Base-by-base conservation (phyloP, 1,139 yeast genomes). In the Magnusiomyces ingens region DNA sequence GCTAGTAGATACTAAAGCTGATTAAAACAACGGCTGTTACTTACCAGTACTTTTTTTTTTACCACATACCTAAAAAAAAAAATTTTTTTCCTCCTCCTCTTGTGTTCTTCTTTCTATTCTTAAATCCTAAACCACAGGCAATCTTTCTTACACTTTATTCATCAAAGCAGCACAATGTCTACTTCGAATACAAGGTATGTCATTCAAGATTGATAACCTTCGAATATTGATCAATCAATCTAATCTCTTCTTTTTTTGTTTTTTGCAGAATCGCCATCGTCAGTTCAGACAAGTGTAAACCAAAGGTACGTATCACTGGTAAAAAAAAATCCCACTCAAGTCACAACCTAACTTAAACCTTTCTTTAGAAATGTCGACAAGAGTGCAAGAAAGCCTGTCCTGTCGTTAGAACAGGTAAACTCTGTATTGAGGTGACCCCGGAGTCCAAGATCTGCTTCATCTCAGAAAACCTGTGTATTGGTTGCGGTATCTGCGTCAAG, bases 401-500 rank as follows among this genome's bases (percentile, higher is more conserved):
- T 2, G 99, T 93, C 45, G 98, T 91, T 55, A 85, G 94, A 69
- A 91, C 99, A 1, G 99, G 99, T 56, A 93, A 91, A 71, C 80
- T 91, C 59, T 93, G 99, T 84, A 93, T 93, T 66, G 99, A 93
- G 73, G 99, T 93, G 49, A 75, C 89, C 0, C 96, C 98, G 57
- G 79, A 85, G 32, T 83, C 88, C 57, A 93, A 93, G 70, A 89
- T 93, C 67, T 96, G 98, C 22, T 93, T 91, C 70, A 88, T 93
- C 59, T 88, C 96, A n/a, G 99, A 93, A 71, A 87, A 77, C 45
- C 77, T 93, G 68, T 93, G 99, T 80, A 93, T 93, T 66, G 99
- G 99, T 70, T 93, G 99, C 77, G 99, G 99, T 90, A 93, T 93
- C 65, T 93, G 99, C 79, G 96, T 90, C 51, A 93, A 93, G 72